phyloP scores from a whole-genome alignment of 495 filamentous ascomycete species.

The Venustampulla echinocandica region DNA sequence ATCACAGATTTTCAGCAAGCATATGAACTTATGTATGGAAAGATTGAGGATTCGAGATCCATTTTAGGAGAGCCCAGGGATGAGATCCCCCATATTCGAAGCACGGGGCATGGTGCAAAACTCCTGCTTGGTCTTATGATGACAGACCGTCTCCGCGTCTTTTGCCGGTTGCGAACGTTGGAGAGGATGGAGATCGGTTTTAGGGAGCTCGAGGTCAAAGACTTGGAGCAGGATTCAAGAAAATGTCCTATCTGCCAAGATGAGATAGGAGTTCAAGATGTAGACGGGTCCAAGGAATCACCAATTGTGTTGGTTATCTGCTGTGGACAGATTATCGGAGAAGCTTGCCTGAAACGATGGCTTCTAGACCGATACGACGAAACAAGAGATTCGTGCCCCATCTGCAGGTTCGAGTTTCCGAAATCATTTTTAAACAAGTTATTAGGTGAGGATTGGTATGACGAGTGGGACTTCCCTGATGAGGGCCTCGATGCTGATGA shows the following conservation, averaged over 20 bases:
- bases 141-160: slow-evolving; percentile 14
- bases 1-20: not conserved
- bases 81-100: not conserved
- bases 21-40: slow-evolving; percentile 8
- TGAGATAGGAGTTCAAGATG: not conserved
- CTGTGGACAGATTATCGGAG: slow-evolving; percentile 10
- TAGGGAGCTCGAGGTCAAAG: not conserved
- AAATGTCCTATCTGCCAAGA: slow-evolving; percentile 13
- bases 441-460: not conserved
- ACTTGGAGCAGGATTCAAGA: not conserved
- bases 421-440: not conserved
- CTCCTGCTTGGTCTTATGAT: slow-evolving; percentile 14
- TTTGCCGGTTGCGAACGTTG: not conserved
- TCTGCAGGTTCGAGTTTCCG: slow-evolving; percentile 12
- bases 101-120: slow-evolving; percentile 15
- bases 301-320: slow-evolving; percentile 9
- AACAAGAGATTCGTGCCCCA: slow-evolving; percentile 2
- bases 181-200: slow-evolving; percentile 1
- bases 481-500: not conserved
- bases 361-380: not conserved
- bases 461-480: not conserved
- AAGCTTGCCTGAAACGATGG: slow-evolving; percentile 7
- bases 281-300: slow-evolving; percentile 4
- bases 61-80: not conserved
- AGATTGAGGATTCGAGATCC: slow-evolving; percentile 1